Base-by-base conservation (phyloP, 306 rosid species). In the Biancaea sappan region DNA sequence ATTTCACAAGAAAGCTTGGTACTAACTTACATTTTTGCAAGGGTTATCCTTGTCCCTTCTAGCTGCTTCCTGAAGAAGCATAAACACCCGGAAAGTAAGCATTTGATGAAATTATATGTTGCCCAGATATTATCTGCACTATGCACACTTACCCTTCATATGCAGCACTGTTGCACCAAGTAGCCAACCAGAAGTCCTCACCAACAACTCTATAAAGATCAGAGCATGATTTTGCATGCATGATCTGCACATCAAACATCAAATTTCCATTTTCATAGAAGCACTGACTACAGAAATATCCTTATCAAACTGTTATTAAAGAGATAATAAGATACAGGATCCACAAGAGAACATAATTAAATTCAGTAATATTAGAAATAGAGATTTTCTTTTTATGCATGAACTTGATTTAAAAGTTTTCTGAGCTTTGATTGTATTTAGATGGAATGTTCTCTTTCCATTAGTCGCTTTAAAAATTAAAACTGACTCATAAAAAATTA, bases 91-190 rank as follows among this genome's bases (percentile, higher is more conserved):
- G 61, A 77, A 81, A 73, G 58, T 77, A 79, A 82, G 75, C 72
- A 46, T 77, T 75, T 28, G n/a, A 77, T 46, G 44, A 74, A 46
- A 48, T 28, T 66, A 26, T 6, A 73, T 48, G 41, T 62, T 74
- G 66, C 72, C 38, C 40, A 71, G 41, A 75, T 60, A 72, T 53
- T 52, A 77, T 56, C 61, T 26, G 34, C 58, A 68, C 38, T 21
- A 58, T 19, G 77, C 40, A 67, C 22, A 54, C 74, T 85, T 86
- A 94, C 98, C 88, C 98, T 86, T 90, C 95, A 79, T 81, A 69
- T 60, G 93, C 97, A 78, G 88, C 76, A 80, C 98, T 94, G 85
- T 87, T 82, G 89, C 98, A 94, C 97, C 97, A 85, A 32, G 96
- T 91, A 74, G 96, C 88, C 80, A 89, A 68, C 98, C 98, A 91